Evolutionary conservation across 2,329 filamentous ascomycete species (phyloP), one percentile per base, ranked within the genome.

Genomic region (Colletotrichum aenigma): DNA sequence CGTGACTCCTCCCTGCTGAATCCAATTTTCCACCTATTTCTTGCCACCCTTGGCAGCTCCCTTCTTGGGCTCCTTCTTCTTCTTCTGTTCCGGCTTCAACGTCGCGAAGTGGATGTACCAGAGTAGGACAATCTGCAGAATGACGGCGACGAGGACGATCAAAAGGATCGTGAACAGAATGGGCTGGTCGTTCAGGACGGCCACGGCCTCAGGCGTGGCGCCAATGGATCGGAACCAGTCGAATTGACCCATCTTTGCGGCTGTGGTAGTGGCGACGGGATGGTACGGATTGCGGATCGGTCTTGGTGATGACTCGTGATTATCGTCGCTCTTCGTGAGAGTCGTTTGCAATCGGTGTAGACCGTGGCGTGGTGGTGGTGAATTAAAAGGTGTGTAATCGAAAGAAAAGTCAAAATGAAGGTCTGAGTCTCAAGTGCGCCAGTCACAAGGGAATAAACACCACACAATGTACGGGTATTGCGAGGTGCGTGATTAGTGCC

Each of bases 91-190:
- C 18, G 90, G 90, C 85, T 92, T 92, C 84, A 91, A 77, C 24
- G 91, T 92, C 74, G 89, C 90, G 80, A 85, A 88, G 83, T 91
- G 89, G 80, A 92, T 92, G 83, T 87, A 91, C 88, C 88, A 91
- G 70, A 90, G 82, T 65, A 92, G 83, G 12, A 86, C 79, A 73
- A 81, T 82, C 78, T 91, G 85, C 10, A 88, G 80, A 76, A 85
- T 85, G 66, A 91, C 79, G 75, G 84, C 84, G 80, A 90, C 80
- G 71, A 92, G 85, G 75, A 90, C 89, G 81, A 91, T 82, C 77
- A 92, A 77, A 75, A 92, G 88, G 77, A 89, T 88, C 78, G 87
- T 89, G 84, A 92, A 91, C 70, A 92, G 85, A 76, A 88, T 84
- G 26, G 91, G 90, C 82, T 92, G 91, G 80, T 92, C 90, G 84